These are phyloP conservation scores for Basidiobolus meristosporus DNA, from an alignment of 371 early-diverging fungal genomes.

Conservation along the genomic window DNA sequence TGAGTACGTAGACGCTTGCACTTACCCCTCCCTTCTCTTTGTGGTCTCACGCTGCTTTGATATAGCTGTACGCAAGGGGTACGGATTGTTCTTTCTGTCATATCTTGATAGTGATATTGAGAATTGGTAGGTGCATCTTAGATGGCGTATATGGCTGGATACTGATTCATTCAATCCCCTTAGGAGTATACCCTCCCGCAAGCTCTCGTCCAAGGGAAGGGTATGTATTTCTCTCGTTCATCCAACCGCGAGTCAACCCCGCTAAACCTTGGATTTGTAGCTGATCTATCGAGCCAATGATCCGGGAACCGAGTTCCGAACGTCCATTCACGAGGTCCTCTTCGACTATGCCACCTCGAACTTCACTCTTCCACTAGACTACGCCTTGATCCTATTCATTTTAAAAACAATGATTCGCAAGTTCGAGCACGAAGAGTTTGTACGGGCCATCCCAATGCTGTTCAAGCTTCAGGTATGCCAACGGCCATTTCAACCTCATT, in stretches of 20 bases:
- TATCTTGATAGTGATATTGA: background rate
- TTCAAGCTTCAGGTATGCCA: constrained; percentile 29
- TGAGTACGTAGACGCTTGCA: constrained; percentile 10
- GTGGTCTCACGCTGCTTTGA: background rate
- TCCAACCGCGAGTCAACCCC: constrained; percentile 6
- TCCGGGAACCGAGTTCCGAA: constrained; percentile 3
- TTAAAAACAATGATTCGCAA: constrained; percentile 24
- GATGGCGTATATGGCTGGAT: background rate
- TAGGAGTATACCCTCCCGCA: background rate
- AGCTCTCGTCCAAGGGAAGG: no score
- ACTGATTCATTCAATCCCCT: background rate
- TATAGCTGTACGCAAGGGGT: background rate
- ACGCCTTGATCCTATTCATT: constrained; percentile 23
- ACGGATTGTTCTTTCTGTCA: background rate
- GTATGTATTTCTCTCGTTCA: background rate
- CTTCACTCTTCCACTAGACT: constrained; percentile 29
- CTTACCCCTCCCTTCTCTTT: background rate
- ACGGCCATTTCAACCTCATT: no score
- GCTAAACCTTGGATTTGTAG: background rate
- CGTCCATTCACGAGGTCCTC: constrained; percentile 25
- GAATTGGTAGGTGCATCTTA: constrained; percentile 1
- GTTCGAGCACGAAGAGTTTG: constrained; percentile 35
- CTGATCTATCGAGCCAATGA: constrained; percentile 1
- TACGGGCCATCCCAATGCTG: constrained; percentile 34
- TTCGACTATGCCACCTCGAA: constrained; percentile 28